phyloP scores from a whole-genome alignment of 2,329 filamentous ascomycete genomes.

The Trichoderma breve region DNA sequence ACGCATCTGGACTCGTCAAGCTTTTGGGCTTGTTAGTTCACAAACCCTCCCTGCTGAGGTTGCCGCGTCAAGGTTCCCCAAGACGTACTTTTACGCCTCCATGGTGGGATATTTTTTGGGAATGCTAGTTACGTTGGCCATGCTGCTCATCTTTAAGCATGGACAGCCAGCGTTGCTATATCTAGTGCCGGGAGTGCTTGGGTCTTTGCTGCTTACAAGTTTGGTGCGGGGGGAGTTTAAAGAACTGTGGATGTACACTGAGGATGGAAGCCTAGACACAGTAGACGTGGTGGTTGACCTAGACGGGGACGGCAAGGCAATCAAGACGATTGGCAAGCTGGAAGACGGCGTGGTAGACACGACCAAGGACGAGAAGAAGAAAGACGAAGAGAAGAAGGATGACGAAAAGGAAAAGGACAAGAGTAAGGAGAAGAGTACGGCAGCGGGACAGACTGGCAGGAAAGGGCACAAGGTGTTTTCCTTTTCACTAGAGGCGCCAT shows the following conservation, averaged over 20 bases:
- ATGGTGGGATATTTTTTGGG: slow-evolving; percentile 74
- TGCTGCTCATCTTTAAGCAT: slow-evolving; percentile 74
- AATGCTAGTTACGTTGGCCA: slow-evolving; percentile 71
- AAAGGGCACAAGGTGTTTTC: slow-evolving; percentile 34
- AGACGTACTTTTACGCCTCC: slow-evolving; percentile 80
- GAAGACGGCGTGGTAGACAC: slow-evolving; percentile 39
- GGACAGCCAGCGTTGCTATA: slow-evolving; percentile 91
- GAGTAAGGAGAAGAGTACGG: slow-evolving; percentile 21
- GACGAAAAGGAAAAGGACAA: slow-evolving; percentile 22
- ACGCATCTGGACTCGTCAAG: slow-evolving; percentile 66
- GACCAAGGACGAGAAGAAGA: slow-evolving; percentile 33
- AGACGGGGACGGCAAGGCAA: slow-evolving; percentile 46
- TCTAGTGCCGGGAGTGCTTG: slow-evolving; percentile 81
- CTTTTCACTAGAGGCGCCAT: slow-evolving; percentile 35
- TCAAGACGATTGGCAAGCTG: slow-evolving; percentile 41
- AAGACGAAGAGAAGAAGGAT: slow-evolving; percentile 22
- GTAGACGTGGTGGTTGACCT: slow-evolving; percentile 56
- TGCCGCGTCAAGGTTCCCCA: slow-evolving; percentile 61
- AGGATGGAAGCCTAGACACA: slow-evolving; percentile 61
- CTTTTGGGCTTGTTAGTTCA: slow-evolving; percentile 28
- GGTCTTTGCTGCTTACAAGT: slow-evolving; percentile 72
- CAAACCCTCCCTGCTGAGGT: slow-evolving; percentile 31
- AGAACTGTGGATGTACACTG: slow-evolving; percentile 79
- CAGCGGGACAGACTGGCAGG: slow-evolving; percentile 14
- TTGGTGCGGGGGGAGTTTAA: slow-evolving; percentile 66